Percentiles rank a stretch among this genome's conserved stretches.
These are phyloP conservation scores for Blastocystis sp. DNA, from an alignment of 352 stramenopile genomes.

Conservation along the genomic window DNA sequence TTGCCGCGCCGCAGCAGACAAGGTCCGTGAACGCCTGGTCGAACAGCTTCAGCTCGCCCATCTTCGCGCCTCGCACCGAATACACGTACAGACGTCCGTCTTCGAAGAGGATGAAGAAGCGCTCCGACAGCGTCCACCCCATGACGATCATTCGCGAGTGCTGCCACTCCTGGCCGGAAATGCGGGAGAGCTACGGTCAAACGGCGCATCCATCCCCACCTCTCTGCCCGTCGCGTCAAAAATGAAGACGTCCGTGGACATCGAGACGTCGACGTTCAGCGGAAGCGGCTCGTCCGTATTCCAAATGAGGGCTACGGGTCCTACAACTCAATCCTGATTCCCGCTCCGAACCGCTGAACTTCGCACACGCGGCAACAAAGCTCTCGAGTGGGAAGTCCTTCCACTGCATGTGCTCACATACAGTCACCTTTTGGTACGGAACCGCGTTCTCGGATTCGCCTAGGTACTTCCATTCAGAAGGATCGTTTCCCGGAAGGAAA, in stretches of 20 bases:
- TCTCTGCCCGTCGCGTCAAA: slow-evolving; percentile 43
- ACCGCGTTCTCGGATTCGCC: slow-evolving; percentile 27
- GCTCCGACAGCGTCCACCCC: slow-evolving; percentile 59
- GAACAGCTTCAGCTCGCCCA: slow-evolving; percentile 45
- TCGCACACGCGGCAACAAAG: slow-evolving; percentile 25
- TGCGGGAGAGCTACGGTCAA: slow-evolving; percentile 32
- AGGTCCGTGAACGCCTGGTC: slow-evolving; percentile 58
- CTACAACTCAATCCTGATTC: slow-evolving; percentile 13
- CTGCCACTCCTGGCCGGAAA: slow-evolving; percentile 41
- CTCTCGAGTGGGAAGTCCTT: slow-evolving; percentile 44
- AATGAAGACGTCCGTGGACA: slow-evolving; percentile 65
- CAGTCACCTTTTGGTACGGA: slow-evolving; percentile 65
- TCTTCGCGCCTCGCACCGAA: background rate
- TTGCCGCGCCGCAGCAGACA: background rate
- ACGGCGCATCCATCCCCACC: background rate
- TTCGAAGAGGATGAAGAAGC: slow-evolving; percentile 51
- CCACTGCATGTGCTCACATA: slow-evolving; percentile 58
- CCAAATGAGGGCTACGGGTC: slow-evolving; percentile 48
- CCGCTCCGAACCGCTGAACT: slow-evolving; percentile 37
- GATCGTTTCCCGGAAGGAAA: slow-evolving; percentile 61
- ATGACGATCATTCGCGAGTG: slow-evolving; percentile 22
- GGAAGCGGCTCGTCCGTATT: slow-evolving; percentile 57
- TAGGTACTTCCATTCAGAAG: slow-evolving; percentile 43
- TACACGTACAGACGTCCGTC: slow-evolving; percentile 46
- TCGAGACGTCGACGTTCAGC: background rate